Evolutionary conservation across 1,139 yeast species (phyloP), one percentile per base, ranked within the genome.

Genomic region (Yamadazyma triangularis): DNA sequence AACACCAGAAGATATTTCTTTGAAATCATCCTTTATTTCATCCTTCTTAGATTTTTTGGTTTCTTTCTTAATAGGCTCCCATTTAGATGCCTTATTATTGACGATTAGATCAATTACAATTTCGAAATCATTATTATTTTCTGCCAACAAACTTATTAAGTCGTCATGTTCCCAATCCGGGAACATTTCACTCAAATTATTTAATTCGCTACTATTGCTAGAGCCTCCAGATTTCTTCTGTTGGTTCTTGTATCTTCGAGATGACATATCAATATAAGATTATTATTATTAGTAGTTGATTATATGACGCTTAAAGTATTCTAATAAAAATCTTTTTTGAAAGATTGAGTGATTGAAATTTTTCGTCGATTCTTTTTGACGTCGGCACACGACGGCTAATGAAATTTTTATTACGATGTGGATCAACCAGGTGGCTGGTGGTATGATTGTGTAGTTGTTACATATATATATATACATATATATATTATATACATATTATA

Each of bases 151-250:
- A 33, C 82, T 76, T 32, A 72, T 63, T 56, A 91, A 77, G 55
- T 91, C 98, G 27, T 85, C 95, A 32, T 74, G 69, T 35, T 86
- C 77, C 98, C 98, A 91, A 53, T 86, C 96, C 25, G 96, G 95
- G 65, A 91, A 89, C 70, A 91, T 70, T 57, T 91, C 97, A 34
- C 71, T 62, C 50, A 91, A 73, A 30, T 83, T 74, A 39, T 70
- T 61, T 47, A 87, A 66, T 41, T 64, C 66, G 25, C 35, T 35
- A 10, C 55, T 41, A 21, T 40, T 24, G 28, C 36, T 36, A 29
- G 42, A 40, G 20, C 50, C 36, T 27, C 46, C 41, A 32, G 20
- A 38, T 45, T 32, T 66, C 53, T 69, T 73, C 50, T 66, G 67
- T 41, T 67, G 71, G 48, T 61, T 68, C 51, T 60, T 64, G 48